Percentiles rank a stretch among this genome's conserved stretches.
Conservation (phyloP, 441 rosid species). For the Euphorbia celastroides region DNA sequence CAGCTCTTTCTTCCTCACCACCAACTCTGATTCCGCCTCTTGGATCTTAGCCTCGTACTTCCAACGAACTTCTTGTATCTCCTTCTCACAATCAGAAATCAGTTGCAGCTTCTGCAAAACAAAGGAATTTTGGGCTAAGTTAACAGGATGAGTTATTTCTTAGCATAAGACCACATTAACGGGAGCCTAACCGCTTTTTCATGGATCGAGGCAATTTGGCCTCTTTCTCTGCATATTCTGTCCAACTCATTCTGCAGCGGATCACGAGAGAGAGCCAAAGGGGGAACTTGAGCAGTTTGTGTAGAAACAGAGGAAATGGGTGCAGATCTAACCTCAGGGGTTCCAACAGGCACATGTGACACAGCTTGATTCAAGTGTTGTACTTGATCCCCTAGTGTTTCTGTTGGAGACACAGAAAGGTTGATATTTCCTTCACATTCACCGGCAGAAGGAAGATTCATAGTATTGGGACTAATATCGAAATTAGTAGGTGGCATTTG, state of each 20-base stretch:
- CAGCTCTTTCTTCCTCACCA: constrained; percentile 33
- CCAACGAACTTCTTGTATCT: constrained; percentile 55
- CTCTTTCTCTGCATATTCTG: constrained; percentile 48
- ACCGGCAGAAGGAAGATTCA: constrained; percentile 23
- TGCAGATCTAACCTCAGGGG: constrained; percentile 19
- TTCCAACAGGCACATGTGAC: constrained; percentile 21
- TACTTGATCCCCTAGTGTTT: constrained; percentile 25
- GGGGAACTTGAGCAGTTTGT: constrained; percentile 31
- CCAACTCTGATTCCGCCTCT: constrained; percentile 48
- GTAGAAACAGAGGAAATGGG: constrained; percentile 21
- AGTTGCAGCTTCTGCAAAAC: constrained; percentile 48
- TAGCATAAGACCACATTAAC: constrained; percentile 20
- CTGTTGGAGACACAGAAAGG: constrained; percentile 21
- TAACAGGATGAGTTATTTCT: constrained; percentile 19
- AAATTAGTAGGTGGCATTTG: constrained; percentile 16
- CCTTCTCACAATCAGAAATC: constrained; percentile 49
- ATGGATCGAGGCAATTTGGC: constrained; percentile 30
- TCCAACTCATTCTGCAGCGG: constrained; percentile 86
- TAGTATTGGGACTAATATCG: constrained; percentile 10
- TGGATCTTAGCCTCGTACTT: constrained; percentile 49
- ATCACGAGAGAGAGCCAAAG: constrained; percentile 31
- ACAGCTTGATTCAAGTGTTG: constrained; percentile 22
- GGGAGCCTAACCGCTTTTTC: constrained; percentile 50
- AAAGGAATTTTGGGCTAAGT: constrained; percentile 14
- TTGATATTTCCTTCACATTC: constrained; percentile 21